Evolutionary conservation across 345 rosid genomes (phyloP), one percentile per base, ranked within the genome.

Genomic region (Luvunga scandens): DNA sequence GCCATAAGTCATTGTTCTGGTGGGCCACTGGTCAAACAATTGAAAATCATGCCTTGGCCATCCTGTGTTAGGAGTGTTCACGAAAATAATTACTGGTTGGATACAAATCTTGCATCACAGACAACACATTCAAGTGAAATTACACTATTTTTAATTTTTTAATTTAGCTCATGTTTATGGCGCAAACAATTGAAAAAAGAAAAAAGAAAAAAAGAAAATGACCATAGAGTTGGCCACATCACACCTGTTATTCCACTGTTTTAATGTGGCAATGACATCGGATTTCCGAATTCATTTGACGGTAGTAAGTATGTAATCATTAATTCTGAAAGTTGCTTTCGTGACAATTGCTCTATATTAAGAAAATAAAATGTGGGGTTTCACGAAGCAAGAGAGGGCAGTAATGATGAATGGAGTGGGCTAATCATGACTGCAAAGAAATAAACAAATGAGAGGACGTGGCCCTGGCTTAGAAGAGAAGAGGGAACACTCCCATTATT

Each of bases 401-500:
- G 36, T 24, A 42, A 74, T 74, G 69, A 74, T 74, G 69, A 42
- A 28, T 27, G 19, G 45, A 8, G 59, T 62, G 69, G 77, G 63
- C 59, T 27, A 39, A 38, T 8, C 18, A 73, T 22, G 30, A 30
- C 57, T 4, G 18, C 16, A 69, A 45, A 27, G 9, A 7, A 69
- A 25, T 69, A 2, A 39, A 61, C 39, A 28, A 9, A 9, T 13
- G 8, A 30, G 21, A 25, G 4, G 69, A 13, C 4, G 65, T 60
- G 28, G 65, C 31, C 14, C 65, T 24, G 30, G 30, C 18, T n/a
- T n/a, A 9, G 71, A 10, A 22, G 27, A 56, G 33, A 19, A 34
- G 33, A 33, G 75, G 77, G 69, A 42, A 25, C 77, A 62, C 45
- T 28, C 18, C 39, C 69, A 62, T 74, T 62, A 73, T 74, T 62